These are phyloP conservation scores for Alternaria arbusti DNA, from an alignment of 2,329 filamentous ascomycete genomes.

Conservation along the genomic window DNA sequence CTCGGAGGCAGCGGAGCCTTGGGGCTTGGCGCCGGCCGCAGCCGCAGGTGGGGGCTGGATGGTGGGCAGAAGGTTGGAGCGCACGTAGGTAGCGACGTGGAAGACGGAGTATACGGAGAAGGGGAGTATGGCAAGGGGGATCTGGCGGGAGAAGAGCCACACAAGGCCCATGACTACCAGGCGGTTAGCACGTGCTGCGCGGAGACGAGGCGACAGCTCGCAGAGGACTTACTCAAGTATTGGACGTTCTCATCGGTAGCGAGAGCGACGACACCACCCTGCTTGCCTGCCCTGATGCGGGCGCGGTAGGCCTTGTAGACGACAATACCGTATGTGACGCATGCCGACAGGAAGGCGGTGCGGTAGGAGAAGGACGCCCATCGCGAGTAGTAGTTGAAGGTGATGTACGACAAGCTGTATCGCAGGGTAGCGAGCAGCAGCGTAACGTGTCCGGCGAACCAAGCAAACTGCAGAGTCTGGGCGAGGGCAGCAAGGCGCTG, in stretches of 20 bases:
- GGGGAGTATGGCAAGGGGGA: constrained; percentile 87
- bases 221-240: constrained; percentile 77
- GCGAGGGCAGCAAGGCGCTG: constrained; percentile 80
- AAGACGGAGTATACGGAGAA: constrained; percentile 98
- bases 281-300: constrained; percentile 75
- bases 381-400: constrained; percentile 82
- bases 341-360: constrained; percentile 85
- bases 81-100: constrained; percentile 96
- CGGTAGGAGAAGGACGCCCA: constrained; percentile 87
- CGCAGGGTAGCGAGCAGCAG: constrained; percentile 83
- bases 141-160: constrained; percentile 91
- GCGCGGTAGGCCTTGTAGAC: constrained; percentile 97
- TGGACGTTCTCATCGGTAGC: constrained; percentile 94
- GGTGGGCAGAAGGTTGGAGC: constrained; percentile 89
- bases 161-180: constrained; percentile 83
- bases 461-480: constrained; percentile 90
- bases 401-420: constrained; percentile 84
- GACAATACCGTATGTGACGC: constrained; percentile 94
- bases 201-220: not conserved
- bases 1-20: constrained; percentile 73
- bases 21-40: constrained; percentile 59
- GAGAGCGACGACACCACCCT: constrained; percentile 69
- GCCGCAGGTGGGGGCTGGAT: constrained; percentile 70
- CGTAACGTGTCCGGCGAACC: constrained; percentile 75
- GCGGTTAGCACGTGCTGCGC: constrained; percentile 25